Evolutionary conservation across 2,329 filamentous ascomycete species (phyloP), one percentile per base, ranked within the genome.

Genomic region (Fusarium falciforme): DNA sequence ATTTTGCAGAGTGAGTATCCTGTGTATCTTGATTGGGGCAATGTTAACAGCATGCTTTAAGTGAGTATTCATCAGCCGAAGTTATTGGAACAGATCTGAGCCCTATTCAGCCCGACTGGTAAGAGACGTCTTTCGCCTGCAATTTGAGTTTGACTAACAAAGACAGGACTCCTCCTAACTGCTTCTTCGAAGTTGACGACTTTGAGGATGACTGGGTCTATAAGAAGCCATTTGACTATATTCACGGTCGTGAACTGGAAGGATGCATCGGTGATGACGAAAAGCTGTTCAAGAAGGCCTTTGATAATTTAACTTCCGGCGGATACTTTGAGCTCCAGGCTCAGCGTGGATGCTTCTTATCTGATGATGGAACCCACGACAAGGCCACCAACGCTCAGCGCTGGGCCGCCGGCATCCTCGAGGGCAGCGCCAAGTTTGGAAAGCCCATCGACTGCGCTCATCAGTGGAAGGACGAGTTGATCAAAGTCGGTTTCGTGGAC

Each of bases 191-290:
- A 14, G 70, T 73, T 0, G 71, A 73, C 0, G 71, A 71, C 4
- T 69, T 52, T 22, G 70, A 72, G 14, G 70, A 72, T 5, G 22
- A 72, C 10, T 72, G 70, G 70, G 22, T 72, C 0, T 72, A 72
- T 25, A 63, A 49, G 4, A n/a, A 12, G 5, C 58, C 40, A 0
- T 72, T 72, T 3, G 66, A 72, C 27, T 72, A 60, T 5, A 70
- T 72, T 3, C 70, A 72, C 1, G 70, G 40, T 4, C 70, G 70
- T 14, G 70, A 72, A 31, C 12, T 73, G 2, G 70, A 66, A 44
- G 70, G 57, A 10, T 72, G 70, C 1, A n/a, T 72, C 3, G 52
- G 25, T 0, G 38, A 72, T 47, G 59, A 49, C 25, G 29, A 10
- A 33, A 58, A 27, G 22, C n/a, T 62, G 2, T 72, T 70, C 2